Conservation (phyloP, 169 alveolate species). For the Besnoitia besnoiti region DNA sequence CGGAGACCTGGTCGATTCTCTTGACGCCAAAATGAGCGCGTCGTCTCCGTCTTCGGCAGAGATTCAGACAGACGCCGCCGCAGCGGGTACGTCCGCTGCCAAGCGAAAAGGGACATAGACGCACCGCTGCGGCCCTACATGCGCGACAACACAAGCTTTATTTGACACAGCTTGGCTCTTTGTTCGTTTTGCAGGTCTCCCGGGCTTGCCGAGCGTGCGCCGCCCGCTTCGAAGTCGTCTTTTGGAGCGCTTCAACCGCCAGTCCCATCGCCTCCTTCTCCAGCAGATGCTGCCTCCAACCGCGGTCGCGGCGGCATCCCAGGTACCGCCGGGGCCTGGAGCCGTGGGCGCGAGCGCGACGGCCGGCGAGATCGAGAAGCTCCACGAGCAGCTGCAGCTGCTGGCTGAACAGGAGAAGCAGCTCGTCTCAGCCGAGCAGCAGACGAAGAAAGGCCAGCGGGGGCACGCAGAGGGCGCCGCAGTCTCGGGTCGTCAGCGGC, state of each 20-base stretch:
- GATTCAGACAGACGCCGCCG: not conserved
- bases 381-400: slow-evolving; percentile 26
- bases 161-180: too few species aligned
- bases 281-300: slow-evolving; percentile 57
- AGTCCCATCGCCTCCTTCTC: slow-evolving; percentile 54
- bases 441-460: not conserved
- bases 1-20: slow-evolving; percentile 16
- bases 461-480: too few species aligned
- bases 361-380: not conserved
- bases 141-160: too few species aligned
- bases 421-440: not conserved
- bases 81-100: not conserved
- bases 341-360: not conserved
- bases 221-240: slow-evolving; percentile 27
- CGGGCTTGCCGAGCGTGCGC: not conserved
- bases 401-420: not conserved
- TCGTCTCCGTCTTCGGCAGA: not conserved
- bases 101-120: too few species aligned
- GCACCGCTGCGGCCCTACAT: too few species aligned
- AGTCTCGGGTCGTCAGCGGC: too few species aligned
- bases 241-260: slow-evolving; percentile 48
- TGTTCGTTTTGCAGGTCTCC: not conserved
- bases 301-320: slow-evolving; percentile 44
- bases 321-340: not conserved
- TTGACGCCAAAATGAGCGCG: not conserved